These are phyloP conservation scores for Diphasiastrum complanatum DNA, from an alignment of 83 land plant species.

Conservation along the genomic window DNA sequence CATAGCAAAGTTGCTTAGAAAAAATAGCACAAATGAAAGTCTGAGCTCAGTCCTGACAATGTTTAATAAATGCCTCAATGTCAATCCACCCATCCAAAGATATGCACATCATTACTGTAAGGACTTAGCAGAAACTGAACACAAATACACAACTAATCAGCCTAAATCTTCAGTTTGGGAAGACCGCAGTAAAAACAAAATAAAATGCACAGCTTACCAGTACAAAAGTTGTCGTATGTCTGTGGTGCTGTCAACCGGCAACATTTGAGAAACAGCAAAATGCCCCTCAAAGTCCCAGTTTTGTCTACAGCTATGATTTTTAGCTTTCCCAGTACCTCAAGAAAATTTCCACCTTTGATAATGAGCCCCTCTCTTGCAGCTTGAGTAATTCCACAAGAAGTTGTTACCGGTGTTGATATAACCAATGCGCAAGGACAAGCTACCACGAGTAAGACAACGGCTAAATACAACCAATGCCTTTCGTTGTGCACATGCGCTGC, in stretches of 20 bases:
- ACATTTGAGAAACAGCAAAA: conserved; percentile 51
- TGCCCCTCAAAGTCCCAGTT: conserved; percentile 89
- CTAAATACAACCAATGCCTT: conserved; percentile 58
- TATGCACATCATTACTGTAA: no score
- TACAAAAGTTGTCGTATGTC: conserved; percentile 35
- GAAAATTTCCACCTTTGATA: conserved; percentile 68
- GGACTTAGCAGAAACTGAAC: no score
- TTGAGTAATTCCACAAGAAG: conserved; percentile 71
- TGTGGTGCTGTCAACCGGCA: conserved; percentile 29
- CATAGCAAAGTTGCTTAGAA: no score
- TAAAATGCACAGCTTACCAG: no score
- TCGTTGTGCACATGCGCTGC: conserved; percentile 35
- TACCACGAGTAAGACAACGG: conserved; percentile 75
- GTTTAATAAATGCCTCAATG: no score
- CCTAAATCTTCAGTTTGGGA: not conserved
- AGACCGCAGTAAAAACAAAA: not conserved
- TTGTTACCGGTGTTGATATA: conserved; percentile 85
- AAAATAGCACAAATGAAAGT: no score
- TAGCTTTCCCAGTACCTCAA: conserved; percentile 59
- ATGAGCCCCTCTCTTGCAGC: conserved; percentile 73
- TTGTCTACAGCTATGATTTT: conserved; percentile 80
- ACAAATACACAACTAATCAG: not conserved
- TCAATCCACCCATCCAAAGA: no score
- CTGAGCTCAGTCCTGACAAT: no score
- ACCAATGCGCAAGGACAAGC: conserved; percentile 94